Evolutionary conservation across 129 eudicot species (phyloP).

Genomic region (Saussurea involucrata): DNA sequence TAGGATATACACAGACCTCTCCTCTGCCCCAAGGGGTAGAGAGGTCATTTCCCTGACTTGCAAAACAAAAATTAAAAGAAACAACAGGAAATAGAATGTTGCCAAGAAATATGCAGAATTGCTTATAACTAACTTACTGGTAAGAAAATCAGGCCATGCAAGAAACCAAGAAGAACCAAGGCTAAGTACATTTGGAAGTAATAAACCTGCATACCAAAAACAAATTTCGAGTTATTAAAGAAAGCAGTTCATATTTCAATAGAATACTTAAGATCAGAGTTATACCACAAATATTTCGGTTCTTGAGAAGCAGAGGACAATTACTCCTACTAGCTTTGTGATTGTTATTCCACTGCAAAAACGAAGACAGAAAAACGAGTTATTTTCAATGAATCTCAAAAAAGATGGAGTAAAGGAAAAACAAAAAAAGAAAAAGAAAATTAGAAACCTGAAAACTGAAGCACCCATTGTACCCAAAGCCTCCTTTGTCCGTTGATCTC

Average conservation of each 20-base stretch:
- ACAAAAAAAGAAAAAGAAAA: not conserved
- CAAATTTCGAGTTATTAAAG: not conserved
- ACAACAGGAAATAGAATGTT: not conserved
- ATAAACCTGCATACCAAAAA: constrained; percentile 63
- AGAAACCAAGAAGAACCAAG: constrained; percentile 93
- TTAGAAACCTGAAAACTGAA: constrained; percentile 82
- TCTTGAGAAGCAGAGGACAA: constrained; percentile 90
- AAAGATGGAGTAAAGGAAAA: not conserved
- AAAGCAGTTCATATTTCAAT: not conserved
- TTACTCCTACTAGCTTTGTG: constrained; percentile 93
- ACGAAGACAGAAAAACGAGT: not conserved
- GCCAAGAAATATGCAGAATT: not conserved
- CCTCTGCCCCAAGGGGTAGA: not conserved
- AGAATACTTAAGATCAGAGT: constrained; percentile 18
- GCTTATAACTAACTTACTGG: constrained; percentile 70
- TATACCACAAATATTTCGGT: constrained; percentile 95
- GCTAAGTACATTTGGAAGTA: constrained; percentile 96
- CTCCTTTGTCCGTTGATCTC: constrained; percentile 84
- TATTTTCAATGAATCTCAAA: not conserved
- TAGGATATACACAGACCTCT: too few relatives aligned
- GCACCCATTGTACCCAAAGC: constrained; percentile 98
- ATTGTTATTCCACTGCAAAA: constrained; percentile 93
- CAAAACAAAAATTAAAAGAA: too few relatives aligned
- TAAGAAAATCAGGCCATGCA: constrained; percentile 89
- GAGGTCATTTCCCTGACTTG: not conserved